Evolutionary conservation across 106 monocot species (phyloP).

Genomic region (Ottelia alismoides): DNA sequence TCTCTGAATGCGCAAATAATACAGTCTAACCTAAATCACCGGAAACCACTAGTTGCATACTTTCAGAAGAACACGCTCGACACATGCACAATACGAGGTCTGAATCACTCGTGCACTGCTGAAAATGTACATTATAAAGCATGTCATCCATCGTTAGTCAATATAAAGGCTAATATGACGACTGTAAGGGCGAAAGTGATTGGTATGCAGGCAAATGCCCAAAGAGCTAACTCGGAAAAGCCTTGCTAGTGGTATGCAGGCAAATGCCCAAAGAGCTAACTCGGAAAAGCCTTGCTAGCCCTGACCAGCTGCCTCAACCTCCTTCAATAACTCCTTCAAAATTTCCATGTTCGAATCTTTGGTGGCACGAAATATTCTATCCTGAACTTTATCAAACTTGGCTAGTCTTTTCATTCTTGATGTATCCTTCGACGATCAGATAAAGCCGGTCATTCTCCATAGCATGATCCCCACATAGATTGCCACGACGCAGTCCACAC

Average conservation of each 20-base stretch:
- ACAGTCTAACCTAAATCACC: too few species aligned
- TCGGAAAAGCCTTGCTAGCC: slow-evolving; percentile 30
- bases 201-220: slow-evolving; percentile 36
- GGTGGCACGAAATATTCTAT: slow-evolving; percentile 45
- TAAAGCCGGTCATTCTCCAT: slow-evolving; percentile 76
- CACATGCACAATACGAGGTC: too few species aligned
- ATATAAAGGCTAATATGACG: slow-evolving; percentile 59
- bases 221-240: slow-evolving; percentile 40
- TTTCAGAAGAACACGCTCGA: too few species aligned
- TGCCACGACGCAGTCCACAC: slow-evolving; percentile 76
- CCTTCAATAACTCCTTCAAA: slow-evolving; percentile 50
- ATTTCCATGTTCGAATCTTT: slow-evolving; percentile 82
- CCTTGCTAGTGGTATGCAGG: slow-evolving; percentile 18
- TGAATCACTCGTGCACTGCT: too few species aligned
- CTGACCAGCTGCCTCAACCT: slow-evolving; percentile 70
- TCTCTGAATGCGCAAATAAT: too few species aligned
- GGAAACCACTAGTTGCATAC: too few species aligned
- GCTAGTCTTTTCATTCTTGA: slow-evolving; percentile 30
- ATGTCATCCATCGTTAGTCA: slow-evolving; percentile 85
- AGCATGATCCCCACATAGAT: slow-evolving; percentile 88
- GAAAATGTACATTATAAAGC: too few species aligned
- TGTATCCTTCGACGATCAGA: slow-evolving; percentile 62
- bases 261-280: slow-evolving; percentile 50
- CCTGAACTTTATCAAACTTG: slow-evolving; percentile 59
- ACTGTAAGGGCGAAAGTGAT: slow-evolving; percentile 29